These are phyloP conservation scores for Syzygium malaccense DNA, from an alignment of 441 rosid genomes.

Conservation along the genomic window DNA sequence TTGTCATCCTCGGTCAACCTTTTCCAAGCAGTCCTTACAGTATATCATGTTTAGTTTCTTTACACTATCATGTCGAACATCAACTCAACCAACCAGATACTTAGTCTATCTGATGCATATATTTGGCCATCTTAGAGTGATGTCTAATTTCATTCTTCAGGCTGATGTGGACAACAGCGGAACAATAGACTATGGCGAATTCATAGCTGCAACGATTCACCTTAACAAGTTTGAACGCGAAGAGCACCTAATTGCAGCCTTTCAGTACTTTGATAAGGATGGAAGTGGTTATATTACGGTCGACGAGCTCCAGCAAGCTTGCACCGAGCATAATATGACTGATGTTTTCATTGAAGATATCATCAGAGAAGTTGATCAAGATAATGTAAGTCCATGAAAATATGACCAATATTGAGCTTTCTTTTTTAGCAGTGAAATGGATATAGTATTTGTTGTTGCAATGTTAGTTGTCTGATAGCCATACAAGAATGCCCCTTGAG, in stretches of 20 bases:
- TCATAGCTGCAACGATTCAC: conserved; percentile 95
- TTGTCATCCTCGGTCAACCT: not conserved
- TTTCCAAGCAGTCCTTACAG: not conserved
- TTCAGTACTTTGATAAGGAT: conserved; percentile 94
- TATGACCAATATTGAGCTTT: not conserved
- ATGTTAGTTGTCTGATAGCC: not conserved
- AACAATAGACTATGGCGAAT: conserved; percentile 94
- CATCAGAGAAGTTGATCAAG: conserved; percentile 94
- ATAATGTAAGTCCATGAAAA: conserved; percentile 49
- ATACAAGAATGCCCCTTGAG: not conserved
- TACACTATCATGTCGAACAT: not conserved
- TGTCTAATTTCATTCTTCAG: conserved; percentile 22
- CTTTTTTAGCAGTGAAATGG: not conserved
- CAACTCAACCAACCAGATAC: not conserved
- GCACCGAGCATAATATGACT: conserved; percentile 84
- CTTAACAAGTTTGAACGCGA: conserved; percentile 94
- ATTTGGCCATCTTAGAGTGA: not conserved
- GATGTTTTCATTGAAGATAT: conserved; percentile 89
- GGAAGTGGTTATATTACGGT: conserved; percentile 93
- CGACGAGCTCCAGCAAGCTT: conserved; percentile 98
- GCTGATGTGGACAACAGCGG: conserved; percentile 99
- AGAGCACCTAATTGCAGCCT: conserved; percentile 96
- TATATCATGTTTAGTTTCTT: not conserved
- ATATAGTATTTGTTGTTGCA: not conserved
- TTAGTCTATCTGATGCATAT: not conserved